Conservation (phyloP, 164 flowering plant species). For the Aristolochia contorta region DNA sequence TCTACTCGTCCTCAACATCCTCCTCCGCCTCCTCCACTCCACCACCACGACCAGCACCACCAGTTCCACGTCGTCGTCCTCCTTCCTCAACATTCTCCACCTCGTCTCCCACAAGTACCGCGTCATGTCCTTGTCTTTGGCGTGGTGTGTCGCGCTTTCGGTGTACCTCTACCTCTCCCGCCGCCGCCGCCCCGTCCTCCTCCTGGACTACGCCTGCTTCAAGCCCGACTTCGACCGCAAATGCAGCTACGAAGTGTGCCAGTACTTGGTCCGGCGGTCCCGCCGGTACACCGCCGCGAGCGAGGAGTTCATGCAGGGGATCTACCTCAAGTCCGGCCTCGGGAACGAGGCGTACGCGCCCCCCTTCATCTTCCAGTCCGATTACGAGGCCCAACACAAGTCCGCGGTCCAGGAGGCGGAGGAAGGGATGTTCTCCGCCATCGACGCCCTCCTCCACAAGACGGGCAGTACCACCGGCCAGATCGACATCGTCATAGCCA, state of each 20-base stretch:
- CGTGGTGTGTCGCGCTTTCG: slow-evolving; percentile 12
- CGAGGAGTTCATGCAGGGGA: slow-evolving; percentile 40
- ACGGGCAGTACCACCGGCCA: slow-evolving; percentile 17
- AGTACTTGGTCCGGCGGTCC: slow-evolving; percentile 24
- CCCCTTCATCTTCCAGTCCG: slow-evolving; percentile 31
- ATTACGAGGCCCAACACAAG: slow-evolving; percentile 18
- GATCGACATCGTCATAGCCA: slow-evolving; percentile 33
- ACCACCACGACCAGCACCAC: background rate
- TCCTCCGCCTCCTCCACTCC: slow-evolving; percentile 20
- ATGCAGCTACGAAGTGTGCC: slow-evolving; percentile 20
- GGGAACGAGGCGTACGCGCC: slow-evolving; percentile 57
- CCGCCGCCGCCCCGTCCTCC: slow-evolving; percentile 25
- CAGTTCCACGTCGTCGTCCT: no score
- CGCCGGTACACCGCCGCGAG: slow-evolving; percentile 13
- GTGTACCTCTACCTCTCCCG: slow-evolving; percentile 11
- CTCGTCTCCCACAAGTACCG: slow-evolving; percentile 13
- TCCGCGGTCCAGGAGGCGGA: slow-evolving; percentile 36
- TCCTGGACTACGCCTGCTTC: slow-evolving; percentile 42
- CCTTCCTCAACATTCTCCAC: slow-evolving; percentile 8
- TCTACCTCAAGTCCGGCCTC: slow-evolving; percentile 43
- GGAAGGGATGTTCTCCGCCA: slow-evolving; percentile 38
- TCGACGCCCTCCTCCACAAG: slow-evolving; percentile 26
- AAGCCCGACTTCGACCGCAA: slow-evolving; percentile 34
- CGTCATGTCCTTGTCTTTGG: slow-evolving; percentile 13
- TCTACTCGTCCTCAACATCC: slow-evolving; percentile 19